phyloP scores from a whole-genome alignment of 108 stramenopile genomes.

The Chaetoceros muelleri region DNA sequence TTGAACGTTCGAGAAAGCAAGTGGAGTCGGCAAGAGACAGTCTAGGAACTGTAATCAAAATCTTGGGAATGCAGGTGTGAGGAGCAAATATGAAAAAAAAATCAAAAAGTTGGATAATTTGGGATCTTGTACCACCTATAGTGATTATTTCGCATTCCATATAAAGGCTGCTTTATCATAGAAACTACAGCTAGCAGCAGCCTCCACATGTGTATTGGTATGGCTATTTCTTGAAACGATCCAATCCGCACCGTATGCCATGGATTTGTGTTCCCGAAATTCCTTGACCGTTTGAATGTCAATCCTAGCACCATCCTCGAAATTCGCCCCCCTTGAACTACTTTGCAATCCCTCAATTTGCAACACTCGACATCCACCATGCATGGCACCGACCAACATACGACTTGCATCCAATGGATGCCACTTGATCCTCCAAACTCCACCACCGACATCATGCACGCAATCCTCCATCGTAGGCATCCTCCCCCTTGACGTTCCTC shows the following conservation, averaged over 20 bases:
- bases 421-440: slow-evolving; percentile 84
- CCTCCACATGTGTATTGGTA: slow-evolving; percentile 20
- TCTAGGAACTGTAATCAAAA: slow-evolving; percentile 45
- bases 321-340: neutral
- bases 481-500: too few relatives aligned
- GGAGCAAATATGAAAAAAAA: too few relatives aligned
- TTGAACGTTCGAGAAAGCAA: slow-evolving; percentile 75
- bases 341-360: slow-evolving; percentile 16
- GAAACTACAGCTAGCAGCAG: slow-evolving; percentile 75
- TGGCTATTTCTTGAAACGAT: slow-evolving; percentile 10
- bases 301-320: slow-evolving; percentile 4
- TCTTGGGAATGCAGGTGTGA: slow-evolving; percentile 45
- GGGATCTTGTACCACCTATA: neutral
- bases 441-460: slow-evolving; percentile 48
- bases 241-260: slow-evolving; percentile 89
- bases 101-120: neutral
- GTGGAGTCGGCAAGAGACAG: slow-evolving; percentile 43
- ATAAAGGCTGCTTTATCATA: slow-evolving; percentile 59
- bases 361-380: slow-evolving; percentile 69
- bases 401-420: slow-evolving; percentile 39
- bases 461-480: too few relatives aligned
- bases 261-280: slow-evolving; percentile 67
- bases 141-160: slow-evolving; percentile 25
- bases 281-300: slow-evolving; percentile 12
- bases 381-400: slow-evolving; percentile 75